Base-by-base conservation (phyloP, 2,329 filamentous ascomycete species). In the Aspergillus piperis region DNA sequence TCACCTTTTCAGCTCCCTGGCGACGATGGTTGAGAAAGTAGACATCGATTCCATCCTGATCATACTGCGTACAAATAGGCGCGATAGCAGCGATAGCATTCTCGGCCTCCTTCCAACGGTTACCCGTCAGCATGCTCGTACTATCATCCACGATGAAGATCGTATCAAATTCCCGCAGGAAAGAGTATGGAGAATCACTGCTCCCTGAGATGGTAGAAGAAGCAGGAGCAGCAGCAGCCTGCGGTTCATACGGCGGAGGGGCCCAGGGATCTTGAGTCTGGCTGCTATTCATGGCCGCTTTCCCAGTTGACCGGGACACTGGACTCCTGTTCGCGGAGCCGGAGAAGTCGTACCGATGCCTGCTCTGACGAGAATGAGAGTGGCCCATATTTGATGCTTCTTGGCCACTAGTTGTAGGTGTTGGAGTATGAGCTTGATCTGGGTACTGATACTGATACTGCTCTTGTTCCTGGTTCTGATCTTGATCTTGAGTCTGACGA, bases 141-240 rank as follows among this genome's bases (percentile, higher is more conserved):
- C 89, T 92, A 79, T 98, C 94, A 72, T 98, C 94, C 71, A 98
- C 91, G 1, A 98, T 78, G 73, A 98, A 93, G 58, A 94, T 78
- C 32, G 92, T 97, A 77, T 98, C 92, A 72, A 96, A 97, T 15
- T 82, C 82, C 44, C 78, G 74, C 5, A 98, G 86, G 72, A 96
- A 96, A 2, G 87, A 84, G 72, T 91, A 95, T 2, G 82, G 84
- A 68, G 92, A 88, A 66, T 92, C 88, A 8, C 63, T 52, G 61
- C 60, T 50, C 70, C 63, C 21, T 70, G 71, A 39, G 73, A 73
- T 10, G 75, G 74, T 30, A 10, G 54, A 19, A 41, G 17, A 49
- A 50, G 59, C 56, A 17, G 81, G 76, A 52, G 56, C 51, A 3
- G 52, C 30, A 30, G 57, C 30, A 30, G 57, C 42, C 39, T 58